Evolutionary conservation across 495 filamentous ascomycete species (phyloP).

Genomic region (Penicillium malachiteum): DNA sequence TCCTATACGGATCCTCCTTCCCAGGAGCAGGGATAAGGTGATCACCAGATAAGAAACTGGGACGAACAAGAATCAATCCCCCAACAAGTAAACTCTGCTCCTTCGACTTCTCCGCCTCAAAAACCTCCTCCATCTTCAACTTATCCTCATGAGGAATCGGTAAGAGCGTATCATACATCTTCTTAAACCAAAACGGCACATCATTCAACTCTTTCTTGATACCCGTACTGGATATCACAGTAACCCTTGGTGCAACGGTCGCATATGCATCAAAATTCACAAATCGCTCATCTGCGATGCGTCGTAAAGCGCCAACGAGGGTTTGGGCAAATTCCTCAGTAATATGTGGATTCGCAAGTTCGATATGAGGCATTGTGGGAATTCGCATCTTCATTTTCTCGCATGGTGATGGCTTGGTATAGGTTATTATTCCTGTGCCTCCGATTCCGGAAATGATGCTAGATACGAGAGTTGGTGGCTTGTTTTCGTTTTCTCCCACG

Average conservation of each 20-base stretch:
- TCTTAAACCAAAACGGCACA: slow-evolving; percentile 32
- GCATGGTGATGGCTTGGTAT: slow-evolving; percentile 16
- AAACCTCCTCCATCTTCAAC: slow-evolving; percentile 34
- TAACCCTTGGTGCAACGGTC: slow-evolving; percentile 9
- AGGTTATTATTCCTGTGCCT: slow-evolving; percentile 14
- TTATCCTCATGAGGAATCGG: slow-evolving; percentile 40
- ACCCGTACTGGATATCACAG: slow-evolving; percentile 31
- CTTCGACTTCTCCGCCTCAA: slow-evolving; percentile 10
- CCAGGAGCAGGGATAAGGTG: slow-evolving; percentile 10
- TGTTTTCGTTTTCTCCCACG: slow-evolving; percentile 4
- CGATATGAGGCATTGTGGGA: slow-evolving; percentile 17
- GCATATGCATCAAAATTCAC: slow-evolving; percentile 7
- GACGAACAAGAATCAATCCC: slow-evolving; percentile 32
- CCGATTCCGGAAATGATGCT: slow-evolving; percentile 51
- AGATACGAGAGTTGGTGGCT: slow-evolving; percentile 19
- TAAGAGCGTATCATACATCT: slow-evolving; percentile 33
- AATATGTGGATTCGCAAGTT: slow-evolving; percentile 26
- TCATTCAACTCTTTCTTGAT: slow-evolving; percentile 27
- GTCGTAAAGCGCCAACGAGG: slow-evolving; percentile 29
- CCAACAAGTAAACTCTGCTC: slow-evolving; percentile 17
- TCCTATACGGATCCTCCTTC: slow-evolving; percentile 11
- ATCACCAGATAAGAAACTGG: slow-evolving; percentile 36
- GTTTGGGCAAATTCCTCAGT: slow-evolving; percentile 22
- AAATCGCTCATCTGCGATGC: slow-evolving; percentile 20
- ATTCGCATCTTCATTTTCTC: slow-evolving; percentile 13